Percentiles rank a stretch among this genome's conserved stretches.
Conservation (phyloP, 2,329 filamentous ascomycete genomes). For the Neocatenulostroma microsporum region DNA sequence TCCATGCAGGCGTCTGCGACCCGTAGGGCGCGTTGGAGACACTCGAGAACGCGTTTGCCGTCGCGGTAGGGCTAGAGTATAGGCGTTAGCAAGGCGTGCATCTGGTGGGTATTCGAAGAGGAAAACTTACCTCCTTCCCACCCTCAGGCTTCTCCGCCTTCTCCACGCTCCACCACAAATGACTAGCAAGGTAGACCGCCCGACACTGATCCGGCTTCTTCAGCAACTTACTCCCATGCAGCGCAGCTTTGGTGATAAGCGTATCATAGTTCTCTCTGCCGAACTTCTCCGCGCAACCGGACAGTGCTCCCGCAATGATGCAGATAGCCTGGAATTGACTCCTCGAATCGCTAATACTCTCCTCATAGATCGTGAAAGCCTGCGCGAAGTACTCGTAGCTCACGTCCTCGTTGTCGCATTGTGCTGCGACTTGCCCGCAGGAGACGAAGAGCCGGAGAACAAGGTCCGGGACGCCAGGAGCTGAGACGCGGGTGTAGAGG, state of each 20-base stretch:
- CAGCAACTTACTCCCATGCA: conserved; percentile 92
- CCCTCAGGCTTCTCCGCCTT: conserved; percentile 64
- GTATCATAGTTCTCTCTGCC: conserved; percentile 98
- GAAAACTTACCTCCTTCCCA: conserved; percentile 3
- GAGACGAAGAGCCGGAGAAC: conserved; percentile 82
- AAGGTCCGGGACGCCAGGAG: conserved; percentile 70
- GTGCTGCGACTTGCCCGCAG: conserved; percentile 86
- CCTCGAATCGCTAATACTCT: conserved; percentile 88
- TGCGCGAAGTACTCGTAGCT: conserved; percentile 98
- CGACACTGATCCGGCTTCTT: conserved; percentile 98
- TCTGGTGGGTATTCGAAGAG: not conserved
- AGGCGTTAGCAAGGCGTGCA: too few relatives aligned
- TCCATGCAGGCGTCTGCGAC: conserved; percentile 99
- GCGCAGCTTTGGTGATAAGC: conserved; percentile 91
- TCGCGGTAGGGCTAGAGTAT: conserved; percentile 92
- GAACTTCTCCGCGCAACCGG: conserved; percentile 74
- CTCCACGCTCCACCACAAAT: conserved; percentile 96
- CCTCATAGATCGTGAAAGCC: conserved; percentile 96
- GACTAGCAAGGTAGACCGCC: conserved; percentile 91
- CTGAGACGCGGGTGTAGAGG: conserved; percentile 72
- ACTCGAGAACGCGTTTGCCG: conserved; percentile 93
- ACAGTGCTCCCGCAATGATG: conserved; percentile 80
- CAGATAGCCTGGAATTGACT: conserved; percentile 98
- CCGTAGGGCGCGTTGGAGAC: conserved; percentile 84
- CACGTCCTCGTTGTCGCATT: conserved; percentile 87